Base-by-base conservation (phyloP, 192 early-diverging fungal species). In the Chytriomyces sp. region DNA sequence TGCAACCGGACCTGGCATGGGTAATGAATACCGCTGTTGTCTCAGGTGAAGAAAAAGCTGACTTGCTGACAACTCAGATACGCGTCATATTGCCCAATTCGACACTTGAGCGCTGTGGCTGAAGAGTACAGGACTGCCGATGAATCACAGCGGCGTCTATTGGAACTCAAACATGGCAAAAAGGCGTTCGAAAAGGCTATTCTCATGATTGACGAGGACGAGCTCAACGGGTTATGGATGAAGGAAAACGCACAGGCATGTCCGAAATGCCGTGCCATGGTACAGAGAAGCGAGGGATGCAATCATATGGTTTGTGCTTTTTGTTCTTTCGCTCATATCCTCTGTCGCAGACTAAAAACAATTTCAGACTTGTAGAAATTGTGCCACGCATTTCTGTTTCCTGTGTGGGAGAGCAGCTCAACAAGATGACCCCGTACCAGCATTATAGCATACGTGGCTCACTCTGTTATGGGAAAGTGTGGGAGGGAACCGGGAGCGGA, bases 371-470 rank as follows among this genome's bases (percentile, higher is more conserved):
- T 85, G 83, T 47, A 46, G 65, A 5, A 45, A 78, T 11, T 82
- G 83, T 70, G n/a, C 59, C 45, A 71, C 71, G 6, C 78, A 80
- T 61, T 85, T 85, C 74, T 85, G 83, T 61, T 85, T 78, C 61
- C 20, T 76, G 9, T 84, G 82, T 63, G 77, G 80, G 16, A n/a
- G 45, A 60, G 43, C 6, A 13, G n/a, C 44, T 82, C 11, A 46
- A 71, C 8, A 3, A 6, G 24, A 18, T 2, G 4, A 64, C 71
- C 48, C 77, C 77, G 1, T 78, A 78, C 50, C 6, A 23, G 5
- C 77, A 78, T 53, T 78, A 49, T 50, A 78, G 45, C 64, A 62
- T 48, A 9, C 28, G 8, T 7, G 45, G 43, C 7, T 35, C 59
- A 26, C 26, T n/a, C 6, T 78, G 77, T 50, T 78, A 64, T 45